phyloP scores from a whole-genome alignment of 305 asterid genomes.

The Lippia alba region DNA sequence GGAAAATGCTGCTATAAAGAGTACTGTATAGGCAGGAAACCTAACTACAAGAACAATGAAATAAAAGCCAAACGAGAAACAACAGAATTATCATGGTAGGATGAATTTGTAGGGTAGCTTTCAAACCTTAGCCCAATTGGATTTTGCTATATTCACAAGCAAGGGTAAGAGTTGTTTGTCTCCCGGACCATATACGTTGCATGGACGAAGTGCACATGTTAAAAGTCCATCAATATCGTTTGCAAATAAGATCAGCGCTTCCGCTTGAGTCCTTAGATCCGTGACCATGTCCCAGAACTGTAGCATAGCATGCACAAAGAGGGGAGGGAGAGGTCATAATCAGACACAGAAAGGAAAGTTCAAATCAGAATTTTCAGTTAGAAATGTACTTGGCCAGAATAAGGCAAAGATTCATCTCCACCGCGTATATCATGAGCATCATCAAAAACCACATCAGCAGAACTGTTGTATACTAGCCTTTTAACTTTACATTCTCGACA shows the following conservation, averaged over 20 bases:
- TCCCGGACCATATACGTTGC: constrained; percentile 83
- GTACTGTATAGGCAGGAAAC: constrained; percentile 12
- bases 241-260: constrained; percentile 77
- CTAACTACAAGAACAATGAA: constrained; percentile 24
- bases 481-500: constrained; percentile 84
- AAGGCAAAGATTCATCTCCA: constrained; percentile 85
- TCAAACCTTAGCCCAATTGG: constrained; percentile 79
- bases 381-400: constrained; percentile 68
- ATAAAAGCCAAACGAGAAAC: constrained; percentile 9
- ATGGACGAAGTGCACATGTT: constrained; percentile 87
- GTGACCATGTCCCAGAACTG: constrained; percentile 75
- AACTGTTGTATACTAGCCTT: constrained; percentile 72
- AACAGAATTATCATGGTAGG: constrained; percentile 13
- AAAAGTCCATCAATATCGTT: constrained; percentile 79
- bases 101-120: constrained; percentile 38
- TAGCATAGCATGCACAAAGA: constrained; percentile 30
- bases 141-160: constrained; percentile 62
- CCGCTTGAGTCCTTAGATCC: constrained; percentile 90
- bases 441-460: constrained; percentile 79
- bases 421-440: constrained; percentile 51
- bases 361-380: constrained; percentile 28
- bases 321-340: constrained; percentile 17
- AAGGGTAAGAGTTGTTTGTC: constrained; percentile 62
- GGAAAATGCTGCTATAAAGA: constrained; percentile 23
- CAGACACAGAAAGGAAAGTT: constrained; percentile 30